These are phyloP conservation scores for Neckera pumila DNA, from an alignment of 225 moss, liverwort and hornwort genomes.

Conservation along the genomic window DNA sequence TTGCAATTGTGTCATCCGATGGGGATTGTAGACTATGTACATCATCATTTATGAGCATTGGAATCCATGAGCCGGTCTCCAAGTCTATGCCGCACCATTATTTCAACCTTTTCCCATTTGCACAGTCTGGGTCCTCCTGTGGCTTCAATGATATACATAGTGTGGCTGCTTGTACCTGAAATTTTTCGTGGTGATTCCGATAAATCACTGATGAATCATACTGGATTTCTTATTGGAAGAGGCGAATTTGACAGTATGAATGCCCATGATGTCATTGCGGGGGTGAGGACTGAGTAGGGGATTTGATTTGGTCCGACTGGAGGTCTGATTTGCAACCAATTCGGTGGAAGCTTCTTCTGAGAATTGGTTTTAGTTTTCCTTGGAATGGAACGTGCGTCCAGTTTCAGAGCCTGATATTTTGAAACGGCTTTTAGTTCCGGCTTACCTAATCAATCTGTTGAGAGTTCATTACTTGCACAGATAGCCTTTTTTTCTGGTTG, in stretches of 20 bases:
- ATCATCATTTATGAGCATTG: conserved; percentile 18
- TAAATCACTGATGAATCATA: not conserved
- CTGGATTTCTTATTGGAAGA: not conserved
- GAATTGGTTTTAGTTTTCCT: not conserved
- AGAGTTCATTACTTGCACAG: not conserved
- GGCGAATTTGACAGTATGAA: not conserved
- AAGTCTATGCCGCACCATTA: not conserved
- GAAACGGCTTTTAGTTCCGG: not conserved
- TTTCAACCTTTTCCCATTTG: not conserved
- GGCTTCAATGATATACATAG: not conserved
- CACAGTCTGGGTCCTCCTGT: not conserved
- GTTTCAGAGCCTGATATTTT: not conserved
- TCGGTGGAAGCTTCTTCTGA: not conserved
- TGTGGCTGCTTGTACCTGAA: not conserved
- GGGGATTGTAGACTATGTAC: conserved; percentile 39
- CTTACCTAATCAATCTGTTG: not conserved
- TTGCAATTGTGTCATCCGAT: not conserved
- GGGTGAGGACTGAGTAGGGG: not conserved
- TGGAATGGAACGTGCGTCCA: not conserved
- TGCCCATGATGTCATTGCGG: not conserved
- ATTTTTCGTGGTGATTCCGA: not conserved
- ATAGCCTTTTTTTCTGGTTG: not conserved
- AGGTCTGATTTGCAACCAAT: not conserved
- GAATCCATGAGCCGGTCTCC: conserved; percentile 13
- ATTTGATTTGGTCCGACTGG: not conserved